phyloP scores from a whole-genome alignment of 169 alveolate species.

The Plasmodium sp. region DNA sequence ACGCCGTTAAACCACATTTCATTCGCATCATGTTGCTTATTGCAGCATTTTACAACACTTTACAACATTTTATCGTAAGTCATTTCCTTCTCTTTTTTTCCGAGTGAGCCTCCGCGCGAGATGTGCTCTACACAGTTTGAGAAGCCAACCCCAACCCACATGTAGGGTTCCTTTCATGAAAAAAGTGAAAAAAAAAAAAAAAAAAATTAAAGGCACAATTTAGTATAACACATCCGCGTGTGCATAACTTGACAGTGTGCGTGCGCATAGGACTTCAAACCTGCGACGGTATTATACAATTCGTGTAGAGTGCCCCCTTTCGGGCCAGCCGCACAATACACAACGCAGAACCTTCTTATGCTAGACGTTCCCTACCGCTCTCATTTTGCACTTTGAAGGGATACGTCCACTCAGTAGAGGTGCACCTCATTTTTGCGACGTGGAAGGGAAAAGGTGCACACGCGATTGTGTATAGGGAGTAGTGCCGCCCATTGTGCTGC shows the following conservation, averaged over 20 bases:
- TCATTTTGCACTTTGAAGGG: not conserved
- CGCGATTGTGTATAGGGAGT: not conserved
- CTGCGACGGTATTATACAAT: not conserved
- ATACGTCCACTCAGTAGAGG: not conserved
- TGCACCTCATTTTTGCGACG: not conserved
- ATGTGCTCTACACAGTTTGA: not conserved
- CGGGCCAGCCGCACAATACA: not conserved
- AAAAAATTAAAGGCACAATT: not conserved
- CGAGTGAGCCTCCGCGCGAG: not conserved
- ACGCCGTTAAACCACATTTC: not conserved
- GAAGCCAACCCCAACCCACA: not conserved
- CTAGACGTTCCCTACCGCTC: not conserved
- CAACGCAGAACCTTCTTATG: not conserved
- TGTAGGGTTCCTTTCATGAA: not conserved
- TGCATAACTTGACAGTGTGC: not conserved
- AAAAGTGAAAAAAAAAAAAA: not conserved
- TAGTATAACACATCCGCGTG: not conserved
- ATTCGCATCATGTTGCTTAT: not conserved
- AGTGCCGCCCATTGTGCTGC: not conserved
- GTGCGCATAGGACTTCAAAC: not conserved
- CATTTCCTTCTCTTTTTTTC: not conserved
- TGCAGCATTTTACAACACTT: not conserved
- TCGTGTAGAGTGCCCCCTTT: not conserved
- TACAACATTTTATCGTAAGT: not conserved
- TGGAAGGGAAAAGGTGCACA: not conserved